Conservation (phyloP, 176 grass and related monocot species). For the Bothriochloa decipiens region DNA sequence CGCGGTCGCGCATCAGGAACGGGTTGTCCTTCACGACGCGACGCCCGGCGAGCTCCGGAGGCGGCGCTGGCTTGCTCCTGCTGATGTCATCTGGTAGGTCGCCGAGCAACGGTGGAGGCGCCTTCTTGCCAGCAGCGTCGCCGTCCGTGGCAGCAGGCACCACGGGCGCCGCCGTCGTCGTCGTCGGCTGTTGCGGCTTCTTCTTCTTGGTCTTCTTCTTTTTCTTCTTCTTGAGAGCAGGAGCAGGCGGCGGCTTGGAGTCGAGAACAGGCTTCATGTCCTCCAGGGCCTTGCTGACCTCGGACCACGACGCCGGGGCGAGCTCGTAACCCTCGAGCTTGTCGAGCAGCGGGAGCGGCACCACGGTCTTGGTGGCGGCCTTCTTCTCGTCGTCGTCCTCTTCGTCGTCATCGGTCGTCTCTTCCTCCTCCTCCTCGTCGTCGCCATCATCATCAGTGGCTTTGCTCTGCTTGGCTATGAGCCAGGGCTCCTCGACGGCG, state of each 20-base stretch:
- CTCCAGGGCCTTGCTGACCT: conserved; percentile 93
- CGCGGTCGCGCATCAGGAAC: conserved; percentile 78
- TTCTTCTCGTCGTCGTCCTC: conserved; percentile 7
- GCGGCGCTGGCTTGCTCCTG: conserved; percentile 38
- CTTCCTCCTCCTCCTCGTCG: background rate
- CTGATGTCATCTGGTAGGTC: background rate
- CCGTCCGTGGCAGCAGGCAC: background rate
- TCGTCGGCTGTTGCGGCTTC: background rate
- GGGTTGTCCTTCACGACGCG: conserved; percentile 78
- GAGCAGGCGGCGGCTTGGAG: background rate
- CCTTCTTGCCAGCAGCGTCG: conserved; percentile 6
- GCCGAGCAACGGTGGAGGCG: background rate
- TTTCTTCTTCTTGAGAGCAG: conserved; percentile 42
- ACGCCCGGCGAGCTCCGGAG: conserved; percentile 59
- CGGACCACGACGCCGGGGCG: conserved; percentile 77
- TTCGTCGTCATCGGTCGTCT: background rate
- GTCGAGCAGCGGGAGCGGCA: conserved; percentile 74
- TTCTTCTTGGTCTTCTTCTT: conserved; percentile 51
- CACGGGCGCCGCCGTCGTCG: background rate
- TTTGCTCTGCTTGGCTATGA: conserved; percentile 57
- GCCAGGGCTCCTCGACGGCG: conserved; percentile 87
- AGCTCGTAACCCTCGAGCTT: conserved; percentile 84
- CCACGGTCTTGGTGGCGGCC: conserved; percentile 19
- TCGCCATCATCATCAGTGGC: background rate
- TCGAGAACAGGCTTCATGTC: conserved; percentile 76